Conservation (phyloP, 108 stramenopile species). For the Fistulifera solaris region DNA sequence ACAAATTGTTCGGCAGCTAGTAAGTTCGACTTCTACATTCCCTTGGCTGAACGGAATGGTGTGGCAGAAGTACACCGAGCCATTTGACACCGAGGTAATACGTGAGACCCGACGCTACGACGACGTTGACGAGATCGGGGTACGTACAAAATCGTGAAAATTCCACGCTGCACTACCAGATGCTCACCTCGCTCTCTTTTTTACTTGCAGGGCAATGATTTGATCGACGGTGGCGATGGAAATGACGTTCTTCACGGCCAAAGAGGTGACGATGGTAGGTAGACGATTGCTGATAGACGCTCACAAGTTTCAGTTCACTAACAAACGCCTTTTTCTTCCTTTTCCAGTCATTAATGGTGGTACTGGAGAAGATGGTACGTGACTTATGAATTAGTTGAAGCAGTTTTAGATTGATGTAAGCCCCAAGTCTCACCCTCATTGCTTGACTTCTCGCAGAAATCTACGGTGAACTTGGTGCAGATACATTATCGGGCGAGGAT, state of each 20-base stretch:
- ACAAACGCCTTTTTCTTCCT: no score
- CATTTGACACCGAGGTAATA: conserved; percentile 18
- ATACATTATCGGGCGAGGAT: conserved; percentile 4
- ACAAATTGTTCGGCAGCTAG: conserved; percentile 13
- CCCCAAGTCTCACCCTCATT: conserved; percentile 11
- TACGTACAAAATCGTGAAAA: neutral
- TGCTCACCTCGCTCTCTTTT: no score
- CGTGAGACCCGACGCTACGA: conserved; percentile 19
- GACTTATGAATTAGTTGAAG: conserved; percentile 15
- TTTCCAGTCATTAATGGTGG: no score
- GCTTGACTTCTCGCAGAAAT: no score
- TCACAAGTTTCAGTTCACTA: neutral
- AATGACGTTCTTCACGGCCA: conserved; percentile 24
- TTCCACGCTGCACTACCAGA: neutral
- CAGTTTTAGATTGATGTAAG: conserved; percentile 10
- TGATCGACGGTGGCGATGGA: conserved; percentile 10
- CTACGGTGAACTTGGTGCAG: conserved; percentile 14
- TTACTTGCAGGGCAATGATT: conserved; percentile 1
- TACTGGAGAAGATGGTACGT: conserved; percentile 13
- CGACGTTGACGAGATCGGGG: conserved; percentile 18
- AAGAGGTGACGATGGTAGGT: conserved; percentile 16
- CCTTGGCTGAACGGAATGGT: conserved; percentile 14
- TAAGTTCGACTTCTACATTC: conserved; percentile 1
- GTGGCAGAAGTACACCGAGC: conserved; percentile 13
- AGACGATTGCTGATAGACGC: neutral